Conservation (phyloP, 164 flowering plant species). For the Piper betle region DNA sequence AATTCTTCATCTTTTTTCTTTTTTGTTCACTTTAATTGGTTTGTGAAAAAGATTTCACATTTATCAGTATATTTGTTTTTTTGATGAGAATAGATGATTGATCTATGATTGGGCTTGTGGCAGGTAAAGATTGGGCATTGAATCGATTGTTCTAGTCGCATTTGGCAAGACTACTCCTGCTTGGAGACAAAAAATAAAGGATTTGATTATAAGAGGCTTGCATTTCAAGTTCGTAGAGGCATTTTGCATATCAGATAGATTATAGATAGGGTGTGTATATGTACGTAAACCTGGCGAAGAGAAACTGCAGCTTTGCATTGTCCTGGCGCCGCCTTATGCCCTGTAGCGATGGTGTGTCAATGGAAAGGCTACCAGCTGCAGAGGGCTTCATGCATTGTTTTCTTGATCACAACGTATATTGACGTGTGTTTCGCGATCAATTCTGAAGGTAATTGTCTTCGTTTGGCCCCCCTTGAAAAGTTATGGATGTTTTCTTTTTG, state of each 20-base stretch:
- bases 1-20: background rate
- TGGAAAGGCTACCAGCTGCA: slow-evolving; percentile 30
- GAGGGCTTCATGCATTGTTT: slow-evolving; percentile 9
- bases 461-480: no score
- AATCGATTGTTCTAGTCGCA: background rate
- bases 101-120: background rate
- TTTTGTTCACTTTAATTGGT: no score
- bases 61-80: background rate
- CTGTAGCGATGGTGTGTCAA: slow-evolving; percentile 51
- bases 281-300: background rate
- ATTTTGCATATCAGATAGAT: background rate
- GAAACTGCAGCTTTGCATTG: background rate
- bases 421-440: slow-evolving; percentile 35
- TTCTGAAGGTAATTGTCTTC: slow-evolving; percentile 31
- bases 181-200: background rate
- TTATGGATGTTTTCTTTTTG: background rate
- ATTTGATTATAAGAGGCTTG: background rate
- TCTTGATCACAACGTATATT: slow-evolving; percentile 20
- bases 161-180: background rate
- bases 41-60: background rate
- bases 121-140: background rate
- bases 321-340: background rate
- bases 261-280: background rate
- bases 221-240: background rate
- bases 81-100: no score